These are phyloP conservation scores for Penicillium nucicola DNA, from an alignment of 495 filamentous ascomycete genomes.

Conservation along the genomic window DNA sequence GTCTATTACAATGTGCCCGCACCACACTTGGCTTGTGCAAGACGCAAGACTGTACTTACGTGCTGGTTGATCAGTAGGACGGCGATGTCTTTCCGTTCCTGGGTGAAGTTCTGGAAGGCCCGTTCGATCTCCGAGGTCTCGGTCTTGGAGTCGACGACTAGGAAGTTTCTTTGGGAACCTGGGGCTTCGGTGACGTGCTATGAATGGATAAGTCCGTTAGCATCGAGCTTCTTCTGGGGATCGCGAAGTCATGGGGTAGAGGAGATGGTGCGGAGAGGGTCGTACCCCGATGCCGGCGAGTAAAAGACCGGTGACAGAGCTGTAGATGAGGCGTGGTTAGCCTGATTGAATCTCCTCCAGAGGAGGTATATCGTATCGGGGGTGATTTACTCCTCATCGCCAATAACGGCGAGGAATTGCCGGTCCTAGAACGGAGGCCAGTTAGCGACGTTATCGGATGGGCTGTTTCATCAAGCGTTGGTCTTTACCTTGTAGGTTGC, in stretches of 20 bases:
- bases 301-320: conserved; percentile 91
- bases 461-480: conserved; percentile 3
- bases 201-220: neutral
- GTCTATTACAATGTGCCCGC: neutral
- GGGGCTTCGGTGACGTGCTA: conserved; percentile 77
- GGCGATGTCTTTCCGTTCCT: conserved; percentile 89
- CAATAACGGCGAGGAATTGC: conserved; percentile 95
- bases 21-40: neutral
- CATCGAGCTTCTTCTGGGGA: neutral
- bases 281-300: conserved; percentile 93
- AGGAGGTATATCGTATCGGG: neutral
- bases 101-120: conserved; percentile 85
- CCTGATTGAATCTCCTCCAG: neutral
- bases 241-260: neutral
- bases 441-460: conserved; percentile 23
- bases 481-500: conserved; percentile 39
- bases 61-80: conserved; percentile 98
- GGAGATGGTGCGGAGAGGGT: conserved; percentile 3
- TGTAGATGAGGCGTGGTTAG: conserved; percentile 40
- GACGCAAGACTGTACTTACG: conserved; percentile 48
- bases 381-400: conserved; percentile 75
- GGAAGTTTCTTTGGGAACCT: conserved; percentile 92
- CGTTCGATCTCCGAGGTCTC: conserved; percentile 84
- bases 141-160: conserved; percentile 92
- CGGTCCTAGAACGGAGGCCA: conserved; percentile 58